Conservation (phyloP, 768 basidiomycete genomes). For the Mycena capillaripes region DNA sequence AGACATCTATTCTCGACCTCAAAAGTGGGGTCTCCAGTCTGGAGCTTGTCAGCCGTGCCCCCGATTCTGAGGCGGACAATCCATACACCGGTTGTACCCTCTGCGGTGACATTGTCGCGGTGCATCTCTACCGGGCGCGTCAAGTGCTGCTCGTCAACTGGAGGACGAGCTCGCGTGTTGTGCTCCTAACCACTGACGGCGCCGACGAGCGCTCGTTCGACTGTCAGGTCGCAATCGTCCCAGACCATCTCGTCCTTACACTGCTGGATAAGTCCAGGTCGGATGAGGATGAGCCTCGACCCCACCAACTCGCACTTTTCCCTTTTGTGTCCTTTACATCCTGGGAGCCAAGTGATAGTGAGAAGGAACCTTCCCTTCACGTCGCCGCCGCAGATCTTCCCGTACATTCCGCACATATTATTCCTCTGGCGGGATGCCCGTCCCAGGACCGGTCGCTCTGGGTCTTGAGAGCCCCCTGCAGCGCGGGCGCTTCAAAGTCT, state of each 20-base stretch:
- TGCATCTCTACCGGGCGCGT: not conserved
- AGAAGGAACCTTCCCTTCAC: not conserved
- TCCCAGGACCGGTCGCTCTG: not conserved
- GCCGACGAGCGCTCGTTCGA: too few relatives aligned
- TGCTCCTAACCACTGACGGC: not conserved
- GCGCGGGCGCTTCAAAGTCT: not conserved
- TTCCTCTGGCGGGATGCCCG: not conserved
- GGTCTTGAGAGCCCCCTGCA: not conserved
- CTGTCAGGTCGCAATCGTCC: not conserved
- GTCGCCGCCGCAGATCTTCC: not conserved
- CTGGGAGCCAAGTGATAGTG: not conserved
- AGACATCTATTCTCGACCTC: not conserved
- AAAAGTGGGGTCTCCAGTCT: not conserved
- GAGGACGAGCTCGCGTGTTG: not conserved
- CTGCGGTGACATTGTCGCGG: constrained; percentile 6
- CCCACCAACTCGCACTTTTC: not conserved
- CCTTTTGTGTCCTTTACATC: not conserved
- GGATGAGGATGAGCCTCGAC: too few relatives aligned
- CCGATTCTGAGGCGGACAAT: not conserved
- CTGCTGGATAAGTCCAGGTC: not conserved
- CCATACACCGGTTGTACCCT: not conserved
- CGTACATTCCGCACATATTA: not conserved
- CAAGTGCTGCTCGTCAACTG: constrained; percentile 11
- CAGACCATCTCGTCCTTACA: not conserved
- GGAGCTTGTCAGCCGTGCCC: not conserved